Evolutionary conservation across 805 yeast species (phyloP), one percentile per base, ranked within the genome.

Genomic region (Pichia scutulata): DNA sequence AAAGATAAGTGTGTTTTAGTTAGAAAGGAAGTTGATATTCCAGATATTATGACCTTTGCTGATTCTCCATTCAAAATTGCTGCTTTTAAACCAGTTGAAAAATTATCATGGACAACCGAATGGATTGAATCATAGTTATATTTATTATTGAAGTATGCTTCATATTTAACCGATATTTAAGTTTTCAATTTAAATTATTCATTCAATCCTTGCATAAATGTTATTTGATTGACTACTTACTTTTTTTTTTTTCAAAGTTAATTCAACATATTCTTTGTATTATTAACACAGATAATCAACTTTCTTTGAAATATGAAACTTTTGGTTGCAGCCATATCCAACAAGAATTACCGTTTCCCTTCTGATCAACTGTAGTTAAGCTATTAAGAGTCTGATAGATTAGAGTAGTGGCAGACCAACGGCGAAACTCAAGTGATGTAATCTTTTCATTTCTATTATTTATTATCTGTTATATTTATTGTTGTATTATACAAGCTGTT

Each of bases 41-140:
- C 96, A 1, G 82, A 81, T 39, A 58, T 72, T 1, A 69, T 84
- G 44, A 71, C 72, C 16, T 72, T 70, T 14, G 66, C 74, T 28
- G 40, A 45, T n/a, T 52, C 52, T 16, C 73, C 70, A 3, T 62
- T 78, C 26, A 76, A 72, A 14, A 82, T 86, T 33, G 92, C 89
- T 18, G 98, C 97, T 9, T 92, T 92, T 75, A 76, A 74, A 58
- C 89, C 97, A 8, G 96, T 96, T 18, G 81, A 84, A 48, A 75
- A 72, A 50, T 73, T 92, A 46, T 61, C 72, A 30, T 92, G 95
- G 89, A 66, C 79, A 10, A 76, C 80, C 6, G 86, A 84, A 67
- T 90, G 97, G 97, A 66, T 73, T 41, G 50, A 51, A 44, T 4
- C 33, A 24, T 39, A 7, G 37, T 24, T 22, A 46, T 39, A 42